A percentile compares a stretch with the other conserved stretches of the same genome.
Conservation (phyloP, 345 rosid genomes). For the Aethionema arabicum region DNA sequence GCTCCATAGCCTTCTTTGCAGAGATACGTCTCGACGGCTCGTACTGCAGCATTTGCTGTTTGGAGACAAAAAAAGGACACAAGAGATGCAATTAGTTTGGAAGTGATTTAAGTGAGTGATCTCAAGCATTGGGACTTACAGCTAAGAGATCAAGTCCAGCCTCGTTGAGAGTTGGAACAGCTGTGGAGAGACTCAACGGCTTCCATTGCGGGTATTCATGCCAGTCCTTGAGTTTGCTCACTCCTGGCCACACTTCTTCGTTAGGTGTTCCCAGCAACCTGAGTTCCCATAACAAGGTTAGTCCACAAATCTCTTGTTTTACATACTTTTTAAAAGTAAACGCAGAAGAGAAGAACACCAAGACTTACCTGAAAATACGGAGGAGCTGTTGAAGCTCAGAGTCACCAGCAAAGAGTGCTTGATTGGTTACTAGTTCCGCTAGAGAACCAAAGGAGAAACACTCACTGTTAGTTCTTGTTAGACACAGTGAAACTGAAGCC, state of each 20-base stretch:
- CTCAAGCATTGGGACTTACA: conserved; percentile 42
- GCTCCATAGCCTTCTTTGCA: conserved; percentile 93
- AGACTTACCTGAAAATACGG: conserved; percentile 75
- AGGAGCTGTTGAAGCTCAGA: conserved; percentile 96
- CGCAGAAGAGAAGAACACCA: conserved; percentile 25
- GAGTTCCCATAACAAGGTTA: conserved; percentile 5
- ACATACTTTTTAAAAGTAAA: neutral
- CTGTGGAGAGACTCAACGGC: conserved; percentile 61
- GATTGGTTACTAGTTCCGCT: conserved; percentile 84
- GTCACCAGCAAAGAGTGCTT: conserved; percentile 90
- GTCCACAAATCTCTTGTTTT: neutral
- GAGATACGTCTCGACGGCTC: conserved; percentile 85
- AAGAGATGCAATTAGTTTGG: conserved; percentile 4
- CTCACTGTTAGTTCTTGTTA: conserved; percentile 3
- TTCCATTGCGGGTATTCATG: conserved; percentile 98
- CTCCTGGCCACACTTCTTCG: conserved; percentile 93
- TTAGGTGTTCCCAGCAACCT: conserved; percentile 95
- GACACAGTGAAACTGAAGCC: conserved; percentile 7
- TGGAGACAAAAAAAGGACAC: neutral
- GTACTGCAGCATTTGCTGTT: conserved; percentile 90
- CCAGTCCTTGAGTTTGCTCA: conserved; percentile 87
- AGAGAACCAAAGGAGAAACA: conserved; percentile 19
- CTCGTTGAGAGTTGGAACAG: conserved; percentile 65
- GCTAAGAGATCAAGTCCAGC: conserved; percentile 74
- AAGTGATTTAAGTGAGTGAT: conserved; percentile 6